Percentiles rank a stretch among this genome's conserved stretches.
phyloP scores from a whole-genome alignment of 371 early-diverging fungal species.

The Gilbertella persicaria region DNA sequence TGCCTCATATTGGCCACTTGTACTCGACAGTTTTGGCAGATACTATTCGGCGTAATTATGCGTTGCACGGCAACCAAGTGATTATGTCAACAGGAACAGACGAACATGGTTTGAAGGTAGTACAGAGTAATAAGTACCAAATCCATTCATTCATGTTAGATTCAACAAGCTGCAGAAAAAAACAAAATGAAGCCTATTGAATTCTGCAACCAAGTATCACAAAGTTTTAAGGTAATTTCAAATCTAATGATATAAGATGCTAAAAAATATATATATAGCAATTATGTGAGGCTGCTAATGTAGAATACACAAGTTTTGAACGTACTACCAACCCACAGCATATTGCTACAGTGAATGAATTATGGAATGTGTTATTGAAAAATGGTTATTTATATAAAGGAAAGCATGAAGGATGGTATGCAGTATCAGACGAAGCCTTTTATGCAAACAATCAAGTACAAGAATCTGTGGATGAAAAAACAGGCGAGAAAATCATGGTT shows the following conservation, averaged over 20 bases:
- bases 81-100: slow-evolving; percentile 90
- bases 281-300: slow-evolving; percentile 71
- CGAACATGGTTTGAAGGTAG: slow-evolving; percentile 94
- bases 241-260: background rate
- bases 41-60: slow-evolving; percentile 73
- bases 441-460: slow-evolving; percentile 78
- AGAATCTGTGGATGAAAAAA: slow-evolving; percentile 57
- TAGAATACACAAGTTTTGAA: slow-evolving; percentile 82
- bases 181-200: slow-evolving; percentile 59
- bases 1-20: slow-evolving; percentile 95
- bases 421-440: slow-evolving; percentile 94
- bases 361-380: slow-evolving; percentile 74
- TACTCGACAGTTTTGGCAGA: slow-evolving; percentile 90
- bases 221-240: slow-evolving; percentile 66
- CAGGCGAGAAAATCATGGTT: slow-evolving; percentile 58
- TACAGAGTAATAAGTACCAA: background rate
- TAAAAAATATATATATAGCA: slow-evolving; percentile 23
- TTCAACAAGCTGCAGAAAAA: slow-evolving; percentile 87
- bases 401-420: slow-evolving; percentile 93
- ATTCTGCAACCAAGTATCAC: slow-evolving; percentile 82
- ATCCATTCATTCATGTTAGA: slow-evolving; percentile 42
- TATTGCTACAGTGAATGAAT: slow-evolving; percentile 60
- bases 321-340: slow-evolving; percentile 88
- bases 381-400: slow-evolving; percentile 92
- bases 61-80: slow-evolving; percentile 61